phyloP scores from a whole-genome alignment of 2,329 filamentous ascomycete species.

The Myriosclerotinia scirpicola region DNA sequence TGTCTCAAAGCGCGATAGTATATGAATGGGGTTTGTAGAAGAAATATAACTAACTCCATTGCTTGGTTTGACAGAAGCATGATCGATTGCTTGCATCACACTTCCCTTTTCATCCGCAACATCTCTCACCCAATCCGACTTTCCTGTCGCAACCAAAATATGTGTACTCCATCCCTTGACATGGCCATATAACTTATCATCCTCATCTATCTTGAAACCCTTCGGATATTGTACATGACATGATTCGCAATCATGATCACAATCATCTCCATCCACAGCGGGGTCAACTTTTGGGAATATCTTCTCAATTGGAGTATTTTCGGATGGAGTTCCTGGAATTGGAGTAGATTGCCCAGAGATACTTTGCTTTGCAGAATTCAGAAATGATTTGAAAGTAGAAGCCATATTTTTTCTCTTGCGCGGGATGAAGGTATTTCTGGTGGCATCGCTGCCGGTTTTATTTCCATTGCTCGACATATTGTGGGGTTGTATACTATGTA shows the following conservation, averaged over 20 bases:
- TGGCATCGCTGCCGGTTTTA: conserved; percentile 18
- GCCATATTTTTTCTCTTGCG: conserved; percentile 32
- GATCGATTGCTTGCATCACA: conserved; percentile 73
- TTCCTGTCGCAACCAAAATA: conserved; percentile 89
- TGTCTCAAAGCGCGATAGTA: conserved; percentile 28
- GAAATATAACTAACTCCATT: conserved; percentile 61
- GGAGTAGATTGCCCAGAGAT: conserved; percentile 35
- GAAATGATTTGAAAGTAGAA: conserved; percentile 34
- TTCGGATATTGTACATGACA: conserved; percentile 78
- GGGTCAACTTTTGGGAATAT: conserved; percentile 76
- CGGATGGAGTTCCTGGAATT: conserved; percentile 32
- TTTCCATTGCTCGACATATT: conserved; percentile 17
- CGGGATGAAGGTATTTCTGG: not conserved
- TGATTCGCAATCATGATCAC: conserved; percentile 78
- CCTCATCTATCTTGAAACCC: conserved; percentile 70
- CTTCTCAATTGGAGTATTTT: conserved; percentile 30
- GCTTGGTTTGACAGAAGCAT: conserved; percentile 55
- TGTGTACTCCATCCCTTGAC: conserved; percentile 89
- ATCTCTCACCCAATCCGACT: conserved; percentile 90
- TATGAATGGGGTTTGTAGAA: not conserved
- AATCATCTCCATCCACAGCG: conserved; percentile 83
- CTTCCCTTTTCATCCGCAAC: conserved; percentile 85
- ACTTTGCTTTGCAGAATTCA: conserved; percentile 34
- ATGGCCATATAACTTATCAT: conserved; percentile 78
- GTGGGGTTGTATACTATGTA: not conserved